These are phyloP conservation scores for Patellifolia procumbens DNA, from an alignment of 179 eudicot genomes.

Conservation along the genomic window DNA sequence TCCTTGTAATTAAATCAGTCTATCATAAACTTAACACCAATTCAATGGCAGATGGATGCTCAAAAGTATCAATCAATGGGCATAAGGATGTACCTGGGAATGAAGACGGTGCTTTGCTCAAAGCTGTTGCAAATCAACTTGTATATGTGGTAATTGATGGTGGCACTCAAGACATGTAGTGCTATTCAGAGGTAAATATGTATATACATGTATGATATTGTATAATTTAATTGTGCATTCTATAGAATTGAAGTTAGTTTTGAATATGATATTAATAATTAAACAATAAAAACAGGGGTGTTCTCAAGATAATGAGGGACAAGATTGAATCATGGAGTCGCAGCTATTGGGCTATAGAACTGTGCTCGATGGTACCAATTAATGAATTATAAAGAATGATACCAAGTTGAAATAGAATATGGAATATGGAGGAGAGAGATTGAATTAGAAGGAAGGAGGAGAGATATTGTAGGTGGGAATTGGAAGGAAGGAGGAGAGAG, in stretches of 20 bases:
- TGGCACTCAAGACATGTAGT: constrained; percentile 59
- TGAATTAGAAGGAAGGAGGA: no score
- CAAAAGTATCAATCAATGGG: constrained; percentile 67
- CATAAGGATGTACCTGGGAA: constrained; percentile 65
- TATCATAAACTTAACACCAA: background rate
- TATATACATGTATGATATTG: no score
- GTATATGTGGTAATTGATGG: constrained; percentile 79
- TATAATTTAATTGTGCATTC: no score
- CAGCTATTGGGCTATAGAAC: constrained; percentile 74
- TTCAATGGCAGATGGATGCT: constrained; percentile 37
- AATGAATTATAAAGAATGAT: constrained; percentile 79
- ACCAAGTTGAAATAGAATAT: no score
- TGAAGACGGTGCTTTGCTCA: constrained; percentile 60
- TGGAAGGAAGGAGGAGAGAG: no score
- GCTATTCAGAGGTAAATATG: constrained; percentile 55
- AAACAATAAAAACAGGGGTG: constrained; percentile 42
- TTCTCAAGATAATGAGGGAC: constrained; percentile 62
- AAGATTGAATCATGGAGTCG: constrained; percentile 71
- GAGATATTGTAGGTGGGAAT: no score
- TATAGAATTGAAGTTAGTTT: no score
- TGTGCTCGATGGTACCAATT: constrained; percentile 76
- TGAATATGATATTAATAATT: no score
- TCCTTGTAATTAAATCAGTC: no score
- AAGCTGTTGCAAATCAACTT: constrained; percentile 78
- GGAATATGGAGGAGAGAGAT: no score